Base-by-base conservation (phyloP, 2,329 filamentous ascomycete species). In the Penicillium concentricum region DNA sequence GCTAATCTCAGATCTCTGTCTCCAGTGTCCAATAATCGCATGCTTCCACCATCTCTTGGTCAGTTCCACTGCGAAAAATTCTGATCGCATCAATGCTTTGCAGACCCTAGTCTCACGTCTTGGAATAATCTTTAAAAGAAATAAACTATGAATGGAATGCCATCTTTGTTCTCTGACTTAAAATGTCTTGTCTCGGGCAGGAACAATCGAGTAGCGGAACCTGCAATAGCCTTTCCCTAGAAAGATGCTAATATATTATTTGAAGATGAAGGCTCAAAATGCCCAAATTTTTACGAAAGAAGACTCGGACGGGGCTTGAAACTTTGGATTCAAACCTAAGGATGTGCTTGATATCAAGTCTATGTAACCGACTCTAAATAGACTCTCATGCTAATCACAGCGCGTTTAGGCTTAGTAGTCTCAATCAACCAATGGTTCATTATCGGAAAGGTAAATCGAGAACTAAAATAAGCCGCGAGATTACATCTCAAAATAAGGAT, bases 1-100 rank as follows among this genome's bases (percentile, higher is more conserved):
- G 35, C 56, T 59, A 41, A 63, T 20, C n/a, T 45, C 3, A 20
- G 30, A 59, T 10, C n/a, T 18, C 10, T 30, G 20, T n/a, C 7
- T 8, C 26, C n/a, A 46, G 44, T 4, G 37, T 47, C 15, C 47
- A 52, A 56, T 52, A 41, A 50, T 24, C 12, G 42, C 28, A 13
- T 24, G 24, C 24, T 43, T 15, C 18, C 22, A 24, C 38, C 32
- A 28, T 39, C 5, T 32, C 26, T 43, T 37, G n/a, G 22, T 45
- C 39, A 16, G n/a, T 35, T 9, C 26, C 15, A 10, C 26, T 13
- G 41, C 34, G 20, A 32, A 39, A 43, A 15, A 20, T 41, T 56
- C 15, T 12, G 35, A 52, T 42, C 34, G 35, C 48, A 50, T 51
- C 32, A 41, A 46, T 39, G 22, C 41, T 34, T 46, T 41, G 41